phyloP scores from a whole-genome alignment of 2,329 filamentous ascomycete genomes.

The Penicillium janthinellum region DNA sequence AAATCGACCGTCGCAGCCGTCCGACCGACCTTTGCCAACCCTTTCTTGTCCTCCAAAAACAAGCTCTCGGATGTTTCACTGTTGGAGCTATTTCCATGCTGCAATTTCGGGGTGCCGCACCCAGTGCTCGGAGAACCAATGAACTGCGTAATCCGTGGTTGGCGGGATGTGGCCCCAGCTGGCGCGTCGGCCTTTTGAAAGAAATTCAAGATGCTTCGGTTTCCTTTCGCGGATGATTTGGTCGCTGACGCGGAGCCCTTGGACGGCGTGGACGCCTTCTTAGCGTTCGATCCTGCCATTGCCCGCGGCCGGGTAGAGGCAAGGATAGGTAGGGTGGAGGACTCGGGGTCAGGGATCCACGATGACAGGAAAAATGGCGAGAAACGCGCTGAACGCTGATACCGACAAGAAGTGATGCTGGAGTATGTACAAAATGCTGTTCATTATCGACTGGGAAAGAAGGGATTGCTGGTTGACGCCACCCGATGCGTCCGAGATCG shows the following conservation, averaged over 20 bases:
- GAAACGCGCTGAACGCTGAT: neutral
- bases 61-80: conserved; percentile 28
- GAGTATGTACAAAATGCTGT: conserved; percentile 18
- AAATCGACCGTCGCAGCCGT: neutral
- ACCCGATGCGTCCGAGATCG: neutral
- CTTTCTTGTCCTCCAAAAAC: conserved; percentile 41
- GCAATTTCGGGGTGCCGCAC: conserved; percentile 28
- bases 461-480: conserved; percentile 8
- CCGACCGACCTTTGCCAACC: conserved; percentile 11
- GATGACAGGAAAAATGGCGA: neutral
- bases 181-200: conserved; percentile 69
- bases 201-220: conserved; percentile 71
- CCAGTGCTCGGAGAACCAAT: conserved; percentile 29
- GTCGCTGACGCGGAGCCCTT: conserved; percentile 12
- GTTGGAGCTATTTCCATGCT: conserved; percentile 12
- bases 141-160: conserved; percentile 59
- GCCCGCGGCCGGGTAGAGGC: neutral
- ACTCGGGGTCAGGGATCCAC: neutral
- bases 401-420: neutral
- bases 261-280: conserved; percentile 30
- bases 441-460: conserved; percentile 2
- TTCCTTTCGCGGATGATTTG: conserved; percentile 40
- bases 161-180: conserved; percentile 49
- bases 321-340: neutral
- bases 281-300: conserved; percentile 30